Conservation (phyloP, 768 basidiomycete species). For the Serendipita sp. region DNA sequence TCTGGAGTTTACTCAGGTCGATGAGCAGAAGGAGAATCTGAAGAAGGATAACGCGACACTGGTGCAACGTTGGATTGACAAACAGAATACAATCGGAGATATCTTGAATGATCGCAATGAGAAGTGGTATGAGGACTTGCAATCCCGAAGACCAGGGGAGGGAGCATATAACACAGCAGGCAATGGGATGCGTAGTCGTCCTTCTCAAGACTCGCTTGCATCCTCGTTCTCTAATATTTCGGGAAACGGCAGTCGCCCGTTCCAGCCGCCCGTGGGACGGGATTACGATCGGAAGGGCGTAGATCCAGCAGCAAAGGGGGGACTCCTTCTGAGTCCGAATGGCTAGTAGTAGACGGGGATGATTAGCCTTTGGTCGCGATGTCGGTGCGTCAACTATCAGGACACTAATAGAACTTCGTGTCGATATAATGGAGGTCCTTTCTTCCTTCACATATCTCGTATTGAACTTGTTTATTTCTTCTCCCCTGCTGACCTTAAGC, state of each 20-base stretch:
- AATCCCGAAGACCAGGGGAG: slow-evolving; percentile 33
- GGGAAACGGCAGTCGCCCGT: slow-evolving; percentile 46
- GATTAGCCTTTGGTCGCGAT: background rate
- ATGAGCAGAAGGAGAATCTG: slow-evolving; percentile 72
- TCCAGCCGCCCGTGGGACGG: slow-evolving; percentile 23
- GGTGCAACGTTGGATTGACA: slow-evolving; percentile 91
- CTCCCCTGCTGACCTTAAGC: too few species aligned
- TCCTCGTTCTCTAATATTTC: slow-evolving; percentile 26
- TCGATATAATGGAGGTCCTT: too few species aligned
- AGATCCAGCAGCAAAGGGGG: slow-evolving; percentile 47
- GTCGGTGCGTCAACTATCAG: background rate
- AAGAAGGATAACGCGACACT: slow-evolving; percentile 88
- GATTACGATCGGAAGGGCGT: slow-evolving; percentile 22
- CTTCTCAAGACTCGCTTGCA: slow-evolving; percentile 13
- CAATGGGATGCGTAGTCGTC: slow-evolving; percentile 13
- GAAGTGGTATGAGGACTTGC: slow-evolving; percentile 74
- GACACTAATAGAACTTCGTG: too few species aligned
- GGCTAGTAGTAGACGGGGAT: slow-evolving; percentile 48
- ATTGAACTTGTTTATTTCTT: too few species aligned
- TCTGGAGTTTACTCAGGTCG: slow-evolving; percentile 79
- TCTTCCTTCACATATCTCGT: too few species aligned
- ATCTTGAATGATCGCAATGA: slow-evolving; percentile 85
- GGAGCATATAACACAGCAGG: slow-evolving; percentile 15
- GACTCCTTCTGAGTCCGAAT: slow-evolving; percentile 80
- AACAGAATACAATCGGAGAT: slow-evolving; percentile 83